phyloP scores from a whole-genome alignment of 108 stramenopile genomes.

The Cyclotella sp. region DNA sequence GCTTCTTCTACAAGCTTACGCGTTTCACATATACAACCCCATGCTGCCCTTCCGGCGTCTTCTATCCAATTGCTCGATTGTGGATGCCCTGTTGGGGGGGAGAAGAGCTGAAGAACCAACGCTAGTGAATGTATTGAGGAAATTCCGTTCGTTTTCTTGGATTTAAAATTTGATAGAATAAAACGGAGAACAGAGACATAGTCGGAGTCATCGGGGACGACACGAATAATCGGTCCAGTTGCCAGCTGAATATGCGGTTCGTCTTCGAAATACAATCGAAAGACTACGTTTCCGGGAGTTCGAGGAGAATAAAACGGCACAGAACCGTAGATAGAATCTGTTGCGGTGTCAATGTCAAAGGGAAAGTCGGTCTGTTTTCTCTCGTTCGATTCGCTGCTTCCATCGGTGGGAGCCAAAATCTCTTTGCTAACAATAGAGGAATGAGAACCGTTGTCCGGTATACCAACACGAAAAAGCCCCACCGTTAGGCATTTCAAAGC shows the following conservation, averaged over 20 bases:
- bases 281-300: constrained; percentile 89
- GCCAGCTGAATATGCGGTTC: constrained; percentile 79
- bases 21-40: constrained; percentile 90
- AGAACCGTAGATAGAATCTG: constrained; percentile 68
- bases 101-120: constrained; percentile 66
- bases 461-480: constrained; percentile 87
- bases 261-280: constrained; percentile 83
- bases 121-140: constrained; percentile 78
- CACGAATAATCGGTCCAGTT: constrained; percentile 75
- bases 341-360: constrained; percentile 59
- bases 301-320: constrained; percentile 88
- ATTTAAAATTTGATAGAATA: constrained; percentile 87
- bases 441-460: constrained; percentile 75
- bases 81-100: constrained; percentile 24
- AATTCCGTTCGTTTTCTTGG: constrained; percentile 77
- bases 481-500: constrained; percentile 65
- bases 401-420: constrained; percentile 47
- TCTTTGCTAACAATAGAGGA: constrained; percentile 82
- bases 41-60: constrained; percentile 80
- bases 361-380: constrained; percentile 58
- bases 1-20: constrained; percentile 78
- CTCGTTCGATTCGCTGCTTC: constrained; percentile 4
- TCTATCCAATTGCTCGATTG: constrained; percentile 40
- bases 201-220: constrained; percentile 65
- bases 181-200: constrained; percentile 82